Base-by-base conservation (phyloP, 2,329 filamentous ascomycete genomes). In the Fusarium sp. region DNA sequence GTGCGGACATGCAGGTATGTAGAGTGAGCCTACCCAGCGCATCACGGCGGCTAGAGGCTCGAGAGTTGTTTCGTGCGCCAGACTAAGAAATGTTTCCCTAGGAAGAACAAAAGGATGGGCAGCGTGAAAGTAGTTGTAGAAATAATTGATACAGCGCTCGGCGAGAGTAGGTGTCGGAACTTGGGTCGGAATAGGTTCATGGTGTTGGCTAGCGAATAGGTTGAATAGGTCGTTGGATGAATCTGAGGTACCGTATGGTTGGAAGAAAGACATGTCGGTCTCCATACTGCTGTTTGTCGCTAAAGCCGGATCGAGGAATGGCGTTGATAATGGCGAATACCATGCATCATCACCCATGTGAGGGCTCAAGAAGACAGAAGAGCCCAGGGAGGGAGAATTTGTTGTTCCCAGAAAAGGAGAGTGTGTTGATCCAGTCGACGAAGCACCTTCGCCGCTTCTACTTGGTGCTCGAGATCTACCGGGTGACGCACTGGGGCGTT, bases 91-190 rank as follows among this genome's bases (percentile, higher is more conserved):
- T 51, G 82, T 79, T 8, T 84, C 80, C 70, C 84, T 86, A 4
- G 87, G 88, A 29, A 89, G 80, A 24, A 86, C 82, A 71, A 89
- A 86, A 3, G 88, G 89, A 71, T 90, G 88, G 5, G 84, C 83
- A 12, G 84, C 82, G 67, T 87, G 84, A 71, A 90, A 90, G 71
- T 86, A 82, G 65, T 83, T 82, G 69, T 89, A 90, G 74, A 88
- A 90, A 1, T 86, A 84, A 57, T 88, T 85, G 30, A 89, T 77
- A 72, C 86, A 88, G 30, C 84, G 82, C 61, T 89, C 86, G 1
- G 82, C 78, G 11, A 87, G 75, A 10, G 81, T 83, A 37, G 73
- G 67, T 47, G 73, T 62, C 3, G 76, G 71, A 6, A 73, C 57
- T 29, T 71, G 73, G 18, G 71, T 46, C 46, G 71, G 60, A 25